phyloP scores from a whole-genome alignment of 176 grass and related monocot species.

The Triticum turgidum region DNA sequence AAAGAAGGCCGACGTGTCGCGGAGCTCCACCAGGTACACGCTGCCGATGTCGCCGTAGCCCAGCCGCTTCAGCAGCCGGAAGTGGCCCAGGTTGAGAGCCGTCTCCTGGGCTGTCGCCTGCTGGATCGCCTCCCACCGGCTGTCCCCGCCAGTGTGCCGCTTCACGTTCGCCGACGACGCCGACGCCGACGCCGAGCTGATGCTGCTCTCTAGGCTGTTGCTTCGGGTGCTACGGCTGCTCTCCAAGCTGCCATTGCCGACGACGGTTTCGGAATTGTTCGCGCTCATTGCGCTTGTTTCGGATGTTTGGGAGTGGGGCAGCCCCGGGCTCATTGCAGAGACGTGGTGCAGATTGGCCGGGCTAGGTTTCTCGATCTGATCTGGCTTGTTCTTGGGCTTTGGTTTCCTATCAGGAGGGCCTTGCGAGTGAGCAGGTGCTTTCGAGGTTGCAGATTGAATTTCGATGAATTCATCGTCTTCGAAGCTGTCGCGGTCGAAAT shows the following conservation, averaged over 20 bases:
- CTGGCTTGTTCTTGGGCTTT: conserved; percentile 35
- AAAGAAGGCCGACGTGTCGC: conserved; percentile 44
- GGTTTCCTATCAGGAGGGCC: conserved; percentile 2
- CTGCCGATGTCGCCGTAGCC: conserved; percentile 98
- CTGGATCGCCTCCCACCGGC: conserved; percentile 56
- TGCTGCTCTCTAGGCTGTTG: conserved; percentile 48
- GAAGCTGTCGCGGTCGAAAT: conserved; percentile 20
- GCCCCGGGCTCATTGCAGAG: not conserved
- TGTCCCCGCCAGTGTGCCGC: conserved; percentile 59
- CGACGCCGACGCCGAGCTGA: not conserved
- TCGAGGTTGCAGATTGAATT: conserved; percentile 12
- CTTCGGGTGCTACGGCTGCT: conserved; percentile 36
- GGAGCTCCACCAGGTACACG: conserved; percentile 93
- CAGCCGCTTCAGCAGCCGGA: conserved; percentile 82
- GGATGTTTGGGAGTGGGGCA: not conserved
- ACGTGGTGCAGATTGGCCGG: not conserved
- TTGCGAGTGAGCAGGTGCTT: not conserved
- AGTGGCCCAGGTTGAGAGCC: conserved; percentile 60
- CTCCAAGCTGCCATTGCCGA: conserved; percentile 1
- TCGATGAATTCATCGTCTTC: conserved; percentile 24
- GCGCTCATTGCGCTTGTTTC: conserved; percentile 3
- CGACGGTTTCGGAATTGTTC: not conserved
- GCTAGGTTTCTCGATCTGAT: conserved; percentile 14
- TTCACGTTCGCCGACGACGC: conserved; percentile 20
- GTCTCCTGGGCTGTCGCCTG: conserved; percentile 24